These are phyloP conservation scores for Clitocybe nebularis DNA, from an alignment of 1,284 basidiomycete genomes.

Conservation along the genomic window DNA sequence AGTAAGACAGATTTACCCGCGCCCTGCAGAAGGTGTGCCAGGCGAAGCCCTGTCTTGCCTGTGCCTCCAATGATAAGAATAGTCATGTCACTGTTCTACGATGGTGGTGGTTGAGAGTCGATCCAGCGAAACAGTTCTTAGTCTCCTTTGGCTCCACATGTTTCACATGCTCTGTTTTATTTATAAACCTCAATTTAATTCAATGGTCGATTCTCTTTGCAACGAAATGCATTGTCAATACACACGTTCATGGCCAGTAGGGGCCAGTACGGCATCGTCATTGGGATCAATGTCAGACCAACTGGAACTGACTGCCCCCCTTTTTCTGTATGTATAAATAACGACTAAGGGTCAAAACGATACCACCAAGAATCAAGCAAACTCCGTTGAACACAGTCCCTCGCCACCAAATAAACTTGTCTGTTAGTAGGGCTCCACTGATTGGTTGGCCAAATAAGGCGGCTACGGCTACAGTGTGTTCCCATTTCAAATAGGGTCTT, in stretches of 20 bases:
- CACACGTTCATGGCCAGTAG: background rate
- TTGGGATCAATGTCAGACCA: background rate
- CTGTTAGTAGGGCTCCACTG: conserved; percentile 15
- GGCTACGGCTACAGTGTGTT: conserved; percentile 8
- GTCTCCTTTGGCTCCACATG: no score
- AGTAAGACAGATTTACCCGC: conserved; percentile 21
- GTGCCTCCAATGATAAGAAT: conserved; percentile 29
- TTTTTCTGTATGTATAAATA: conserved; percentile 9
- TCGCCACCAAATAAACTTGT: conserved; percentile 15
- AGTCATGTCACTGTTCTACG: conserved; percentile 20
- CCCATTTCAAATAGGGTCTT: background rate
- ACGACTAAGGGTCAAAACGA: conserved; percentile 12
- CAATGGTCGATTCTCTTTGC: no score
- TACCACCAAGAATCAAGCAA: conserved; percentile 11
- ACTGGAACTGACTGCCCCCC: conserved; percentile 3
- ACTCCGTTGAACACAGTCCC: conserved; percentile 13
- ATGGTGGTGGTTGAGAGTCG: no score
- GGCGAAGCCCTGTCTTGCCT: conserved; percentile 23
- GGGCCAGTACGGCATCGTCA: background rate
- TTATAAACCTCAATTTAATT: background rate
- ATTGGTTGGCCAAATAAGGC: conserved; percentile 16
- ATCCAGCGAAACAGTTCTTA: no score
- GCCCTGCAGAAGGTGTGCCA: conserved; percentile 21
- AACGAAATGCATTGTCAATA: background rate
- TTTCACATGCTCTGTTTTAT: background rate